phyloP scores from a whole-genome alignment of 371 early-diverging fungal species.

The Spraguea lophii region DNA sequence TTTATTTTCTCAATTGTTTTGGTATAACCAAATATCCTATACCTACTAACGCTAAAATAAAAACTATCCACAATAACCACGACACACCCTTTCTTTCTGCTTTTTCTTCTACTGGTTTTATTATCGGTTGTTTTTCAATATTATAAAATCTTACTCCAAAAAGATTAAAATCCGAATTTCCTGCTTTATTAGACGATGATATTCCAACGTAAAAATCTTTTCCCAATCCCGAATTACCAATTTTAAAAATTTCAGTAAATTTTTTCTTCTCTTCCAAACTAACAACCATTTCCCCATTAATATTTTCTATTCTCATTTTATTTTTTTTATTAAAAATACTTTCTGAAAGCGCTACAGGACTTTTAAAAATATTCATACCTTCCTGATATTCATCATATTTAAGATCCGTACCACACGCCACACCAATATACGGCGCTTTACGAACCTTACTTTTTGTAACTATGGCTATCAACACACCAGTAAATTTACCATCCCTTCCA shows the following conservation, averaged over 20 bases:
- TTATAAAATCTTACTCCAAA: not conserved
- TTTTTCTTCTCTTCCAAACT: not conserved
- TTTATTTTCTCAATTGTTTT: too few relatives aligned
- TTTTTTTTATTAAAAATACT: not conserved
- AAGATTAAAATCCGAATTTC: not conserved
- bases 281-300: not conserved
- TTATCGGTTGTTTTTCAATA: not conserved
- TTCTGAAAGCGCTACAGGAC: not conserved
- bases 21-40: too few relatives aligned
- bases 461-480: not conserved
- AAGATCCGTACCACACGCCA: not conserved
- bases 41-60: too few relatives aligned
- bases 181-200: not conserved
- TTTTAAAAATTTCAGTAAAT: not conserved
- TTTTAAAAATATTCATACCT: not conserved
- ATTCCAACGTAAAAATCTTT: not conserved
- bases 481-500: not conserved
- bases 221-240: not conserved
- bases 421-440: not conserved
- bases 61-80: too few relatives aligned
- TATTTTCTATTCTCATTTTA: not conserved
- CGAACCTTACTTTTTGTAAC: not conserved
- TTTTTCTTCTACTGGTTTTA: too few relatives aligned
- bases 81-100: too few relatives aligned
- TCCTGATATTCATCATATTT: not conserved